Evolutionary conservation across 768 basidiomycete genomes (phyloP).

Genomic region (Pisolithus microcarpus): DNA sequence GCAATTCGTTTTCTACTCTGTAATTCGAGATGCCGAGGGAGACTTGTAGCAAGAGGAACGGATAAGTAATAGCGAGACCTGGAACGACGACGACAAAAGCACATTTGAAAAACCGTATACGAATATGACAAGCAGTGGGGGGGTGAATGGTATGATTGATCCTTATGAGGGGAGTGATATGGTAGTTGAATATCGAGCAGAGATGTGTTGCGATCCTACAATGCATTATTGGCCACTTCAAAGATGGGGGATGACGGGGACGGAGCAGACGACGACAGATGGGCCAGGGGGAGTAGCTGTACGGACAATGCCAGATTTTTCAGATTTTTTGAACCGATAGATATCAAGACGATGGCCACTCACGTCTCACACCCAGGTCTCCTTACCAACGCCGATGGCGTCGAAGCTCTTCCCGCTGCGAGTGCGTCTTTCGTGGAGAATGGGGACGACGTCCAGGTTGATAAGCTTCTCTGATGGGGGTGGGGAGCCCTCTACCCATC

Average conservation of each 20-base stretch:
- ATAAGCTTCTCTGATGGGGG: constrained; percentile 75
- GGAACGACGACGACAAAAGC: constrained; percentile 19
- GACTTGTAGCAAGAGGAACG: constrained; percentile 24
- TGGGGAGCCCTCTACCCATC: constrained; percentile 84
- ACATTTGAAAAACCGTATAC: constrained; percentile 16
- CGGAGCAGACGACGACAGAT: constrained; percentile 1
- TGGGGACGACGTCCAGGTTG: constrained; percentile 66
- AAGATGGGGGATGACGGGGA: neutral
- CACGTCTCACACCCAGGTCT: constrained; percentile 64
- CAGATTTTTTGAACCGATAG: constrained; percentile 47
- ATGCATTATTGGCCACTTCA: neutral
- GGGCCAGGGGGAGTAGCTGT: constrained; percentile 2
- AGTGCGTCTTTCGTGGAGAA: constrained; percentile 69
- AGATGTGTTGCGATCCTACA: constrained; percentile 2
- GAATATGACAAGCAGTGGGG: constrained; percentile 7
- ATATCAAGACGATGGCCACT: constrained; percentile 26
- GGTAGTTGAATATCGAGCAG: constrained; percentile 14
- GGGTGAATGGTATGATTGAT: constrained; percentile 6
- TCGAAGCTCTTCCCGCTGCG: constrained; percentile 83
- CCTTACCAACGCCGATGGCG: constrained; percentile 70
- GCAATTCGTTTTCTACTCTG: constrained; percentile 18
- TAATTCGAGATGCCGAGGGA: constrained; percentile 20
- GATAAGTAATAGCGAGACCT: constrained; percentile 23
- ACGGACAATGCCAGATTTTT: constrained; percentile 10
- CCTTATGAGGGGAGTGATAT: constrained; percentile 18